phyloP scores from a whole-genome alignment of 2,329 filamentous ascomycete genomes.

The Aspergillus terreus region DNA sequence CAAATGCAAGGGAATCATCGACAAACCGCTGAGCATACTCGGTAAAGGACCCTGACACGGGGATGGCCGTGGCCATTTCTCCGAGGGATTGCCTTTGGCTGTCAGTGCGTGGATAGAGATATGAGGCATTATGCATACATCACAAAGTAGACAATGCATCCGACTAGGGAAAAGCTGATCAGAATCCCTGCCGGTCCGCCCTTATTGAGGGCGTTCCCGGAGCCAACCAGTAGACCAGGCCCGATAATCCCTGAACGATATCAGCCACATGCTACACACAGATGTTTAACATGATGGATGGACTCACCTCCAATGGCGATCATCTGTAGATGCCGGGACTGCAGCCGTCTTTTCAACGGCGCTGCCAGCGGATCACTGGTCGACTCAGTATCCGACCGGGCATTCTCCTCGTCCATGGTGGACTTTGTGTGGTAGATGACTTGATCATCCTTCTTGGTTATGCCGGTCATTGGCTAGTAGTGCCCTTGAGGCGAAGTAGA shows the following conservation, averaged over 20 bases:
- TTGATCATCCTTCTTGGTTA: slow-evolving; percentile 9
- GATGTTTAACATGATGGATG: background rate
- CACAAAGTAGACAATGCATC: slow-evolving; percentile 58
- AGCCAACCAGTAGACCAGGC: slow-evolving; percentile 68
- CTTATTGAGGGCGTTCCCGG: slow-evolving; percentile 63
- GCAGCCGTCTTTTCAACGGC: slow-evolving; percentile 46
- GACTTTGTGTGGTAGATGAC: slow-evolving; percentile 4
- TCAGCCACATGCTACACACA: slow-evolving; percentile 14
- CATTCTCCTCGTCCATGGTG: background rate
- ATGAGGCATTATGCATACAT: slow-evolving; percentile 23
- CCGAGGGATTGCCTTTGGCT: slow-evolving; percentile 69
- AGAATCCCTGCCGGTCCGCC: slow-evolving; percentile 69
- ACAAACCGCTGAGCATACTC: slow-evolving; percentile 67
- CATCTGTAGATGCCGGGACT: slow-evolving; percentile 61
- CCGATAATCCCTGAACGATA: slow-evolving; percentile 53
- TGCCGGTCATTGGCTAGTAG: background rate
- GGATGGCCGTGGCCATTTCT: slow-evolving; percentile 70
- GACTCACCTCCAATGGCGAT: slow-evolving; percentile 55
- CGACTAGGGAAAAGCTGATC: slow-evolving; percentile 70
- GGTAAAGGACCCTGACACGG: slow-evolving; percentile 68
- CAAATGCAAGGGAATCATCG: slow-evolving; percentile 65
- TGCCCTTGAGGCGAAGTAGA: background rate
- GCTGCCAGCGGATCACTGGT: slow-evolving; percentile 17
- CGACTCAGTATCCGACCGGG: slow-evolving; percentile 3
- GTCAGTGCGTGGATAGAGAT: slow-evolving; percentile 23